Evolutionary conservation across 2,329 filamentous ascomycete species (phyloP), one percentile per base, ranked within the genome.

Genomic region (Colletotrichum musae): DNA sequence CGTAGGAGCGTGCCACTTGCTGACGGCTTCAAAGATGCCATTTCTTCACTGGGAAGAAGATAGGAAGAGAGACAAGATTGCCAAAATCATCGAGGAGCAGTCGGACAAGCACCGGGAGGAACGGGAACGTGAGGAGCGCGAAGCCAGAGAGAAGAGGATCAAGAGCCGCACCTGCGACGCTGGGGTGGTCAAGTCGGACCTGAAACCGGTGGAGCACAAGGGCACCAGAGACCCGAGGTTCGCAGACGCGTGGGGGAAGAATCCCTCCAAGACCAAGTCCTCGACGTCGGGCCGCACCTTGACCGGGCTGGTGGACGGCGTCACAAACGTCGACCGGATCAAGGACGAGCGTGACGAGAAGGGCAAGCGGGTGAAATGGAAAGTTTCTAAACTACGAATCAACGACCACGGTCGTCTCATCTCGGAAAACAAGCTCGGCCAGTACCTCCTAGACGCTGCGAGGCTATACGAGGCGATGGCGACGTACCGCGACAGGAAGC

Each of bases 1-100:
- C 21, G 39, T 18, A 5, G 16, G 10, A n/a, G 5, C 13, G 51
- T 21, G 1, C 15, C 10, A 32, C 18, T 12, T 13, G n/a, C 26
- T 52, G 2, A 61, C 6, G 6, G 10, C 18, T 1, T 10, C 32
- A 0, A 21, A 83, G 80, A 80, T 82, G 77, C 80, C 80, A 1
- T 83, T 78, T 50, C 76, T 83, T 2, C 81, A 84, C 26, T 84
- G 81, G 81, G 81, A 84, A 41, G 81, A 77, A 0, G 79, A 81
- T 10, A 73, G 76, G 1, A 79, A 74, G 51, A 75, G 77, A 5
- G 72, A 75, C 0, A 73, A 72, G 6, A 75, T 80, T 15, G 73
- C 77, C 0, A 66, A 57, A 0, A 71, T 77, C 24, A 80, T 82
- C 1, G 53, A 64, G 1, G 26, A 64, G 0, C 36, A 52, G 16